These are phyloP conservation scores for Boletellus sp. DNA, from an alignment of 768 basidiomycete genomes.

Conservation along the genomic window DNA sequence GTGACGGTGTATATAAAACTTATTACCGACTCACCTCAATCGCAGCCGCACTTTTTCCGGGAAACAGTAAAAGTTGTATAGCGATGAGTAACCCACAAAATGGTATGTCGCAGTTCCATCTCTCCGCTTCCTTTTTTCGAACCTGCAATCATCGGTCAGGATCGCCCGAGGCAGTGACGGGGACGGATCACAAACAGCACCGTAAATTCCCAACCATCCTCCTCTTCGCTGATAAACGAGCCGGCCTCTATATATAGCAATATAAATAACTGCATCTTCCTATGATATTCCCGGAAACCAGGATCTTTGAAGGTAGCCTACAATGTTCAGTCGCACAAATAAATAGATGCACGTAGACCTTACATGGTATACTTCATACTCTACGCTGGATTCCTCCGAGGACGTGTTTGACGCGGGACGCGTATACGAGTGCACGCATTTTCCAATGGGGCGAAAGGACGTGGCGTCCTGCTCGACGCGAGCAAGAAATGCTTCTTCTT, in stretches of 20 bases:
- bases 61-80: slow-evolving; percentile 95
- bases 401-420: slow-evolving; percentile 44
- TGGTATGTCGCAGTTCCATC: slow-evolving; percentile 68
- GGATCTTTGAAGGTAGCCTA: slow-evolving; percentile 82
- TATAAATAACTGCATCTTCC: slow-evolving; percentile 91
- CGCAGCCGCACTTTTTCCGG: slow-evolving; percentile 87
- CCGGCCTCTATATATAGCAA: slow-evolving; percentile 94
- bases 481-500: slow-evolving; percentile 61
- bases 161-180: not conserved
- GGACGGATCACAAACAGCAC: slow-evolving; percentile 57
- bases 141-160: slow-evolving; percentile 43
- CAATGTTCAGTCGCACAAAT: slow-evolving; percentile 1
- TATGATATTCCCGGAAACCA: slow-evolving; percentile 89
- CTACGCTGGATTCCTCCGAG: slow-evolving; percentile 56
- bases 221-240: slow-evolving; percentile 90
- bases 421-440: slow-evolving; percentile 72
- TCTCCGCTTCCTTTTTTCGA: slow-evolving; percentile 74
- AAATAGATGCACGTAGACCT: slow-evolving; percentile 27
- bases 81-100: slow-evolving; percentile 90
- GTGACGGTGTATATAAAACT: not conserved
- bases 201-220: slow-evolving; percentile 91
- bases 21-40: slow-evolving; percentile 57
- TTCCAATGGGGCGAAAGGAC: slow-evolving; percentile 73
- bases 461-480: slow-evolving; percentile 76
- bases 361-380: slow-evolving; percentile 90